A percentile compares a stretch with the other conserved stretches of the same genome.
These are phyloP conservation scores for Paecilomyces fulvus DNA, from an alignment of 2,329 filamentous ascomycete genomes.

Conservation along the genomic window DNA sequence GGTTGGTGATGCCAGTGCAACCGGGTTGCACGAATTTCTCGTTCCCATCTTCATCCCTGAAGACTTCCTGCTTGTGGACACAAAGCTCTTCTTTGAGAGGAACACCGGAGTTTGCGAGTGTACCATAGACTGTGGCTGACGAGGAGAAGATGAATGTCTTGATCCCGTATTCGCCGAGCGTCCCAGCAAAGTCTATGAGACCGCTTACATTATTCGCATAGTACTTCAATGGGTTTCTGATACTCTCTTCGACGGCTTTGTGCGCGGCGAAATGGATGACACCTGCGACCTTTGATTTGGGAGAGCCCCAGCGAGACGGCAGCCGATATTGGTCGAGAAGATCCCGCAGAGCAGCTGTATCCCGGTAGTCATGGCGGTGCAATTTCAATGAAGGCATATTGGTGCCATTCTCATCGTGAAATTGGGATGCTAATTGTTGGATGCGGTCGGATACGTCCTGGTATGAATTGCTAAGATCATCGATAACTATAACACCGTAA, in stretches of 20 bases:
- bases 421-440: conserved; percentile 20
- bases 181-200: conserved; percentile 50
- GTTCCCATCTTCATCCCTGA: conserved; percentile 35
- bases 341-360: conserved; percentile 32
- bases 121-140: conserved; percentile 59
- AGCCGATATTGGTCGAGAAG: conserved; percentile 37
- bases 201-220: conserved; percentile 62
- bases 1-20: conserved; percentile 52
- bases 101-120: conserved; percentile 41
- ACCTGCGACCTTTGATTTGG: conserved; percentile 47
- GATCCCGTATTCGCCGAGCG: conserved; percentile 52
- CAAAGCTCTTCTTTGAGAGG: conserved; percentile 50
- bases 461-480: conserved; percentile 34
- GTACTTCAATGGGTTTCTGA: conserved; percentile 52
- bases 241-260: conserved; percentile 59
- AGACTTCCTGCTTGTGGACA: conserved; percentile 43
- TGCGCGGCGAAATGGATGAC: conserved; percentile 64
- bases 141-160: conserved; percentile 61
- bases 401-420: conserved; percentile 31
- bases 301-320: conserved; percentile 22
- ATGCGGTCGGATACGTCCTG: conserved; percentile 28
- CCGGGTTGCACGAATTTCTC: conserved; percentile 39
- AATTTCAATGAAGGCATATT: conserved; percentile 39
- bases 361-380: conserved; percentile 42
- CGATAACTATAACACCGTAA: conserved; percentile 35